Percentiles rank a stretch among this genome's conserved stretches.
Evolutionary conservation across 768 basidiomycete species (phyloP).

Genomic region (Infundibulicybe gibba): DNA sequence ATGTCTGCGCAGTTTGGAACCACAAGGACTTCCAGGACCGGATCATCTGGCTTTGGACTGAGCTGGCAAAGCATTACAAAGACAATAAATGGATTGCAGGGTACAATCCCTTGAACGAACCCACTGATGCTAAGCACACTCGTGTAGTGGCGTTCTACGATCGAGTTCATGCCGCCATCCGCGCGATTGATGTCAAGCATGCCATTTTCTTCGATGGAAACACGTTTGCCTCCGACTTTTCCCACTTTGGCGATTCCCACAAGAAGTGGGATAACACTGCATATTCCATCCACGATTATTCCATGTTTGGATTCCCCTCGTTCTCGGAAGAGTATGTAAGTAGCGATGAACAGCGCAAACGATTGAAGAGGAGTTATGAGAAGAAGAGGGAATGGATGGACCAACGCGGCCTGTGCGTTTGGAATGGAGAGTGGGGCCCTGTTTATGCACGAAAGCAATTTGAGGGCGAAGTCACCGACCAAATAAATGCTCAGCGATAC

Average conservation of each 20-base stretch:
- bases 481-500: conserved; percentile 64
- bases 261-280: conserved; percentile 67
- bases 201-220: conserved; percentile 81
- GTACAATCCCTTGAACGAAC: conserved; percentile 85
- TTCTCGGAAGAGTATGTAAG: conserved; percentile 52
- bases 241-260: conserved; percentile 62
- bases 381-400: conserved; percentile 81
- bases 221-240: conserved; percentile 80
- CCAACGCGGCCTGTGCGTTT: conserved; percentile 57
- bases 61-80: conserved; percentile 73
- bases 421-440: conserved; percentile 85
- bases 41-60: conserved; percentile 70
- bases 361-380: conserved; percentile 57
- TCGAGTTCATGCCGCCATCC: conserved; percentile 65
- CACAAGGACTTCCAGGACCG: conserved; percentile 88
- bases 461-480: conserved; percentile 55
- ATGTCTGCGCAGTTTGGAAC: conserved; percentile 53
- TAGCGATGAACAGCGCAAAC: conserved; percentile 45
- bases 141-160: conserved; percentile 68
- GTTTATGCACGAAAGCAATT: conserved; percentile 68
- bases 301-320: conserved; percentile 67
- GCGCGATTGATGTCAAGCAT: conserved; percentile 65
- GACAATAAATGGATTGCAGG: conserved; percentile 82
- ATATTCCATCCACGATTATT: conserved; percentile 80
- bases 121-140: conserved; percentile 66